Percentiles rank a stretch among this genome's conserved stretches.
phyloP scores from a whole-genome alignment of 345 rosid species.

The Psidium guajava region DNA sequence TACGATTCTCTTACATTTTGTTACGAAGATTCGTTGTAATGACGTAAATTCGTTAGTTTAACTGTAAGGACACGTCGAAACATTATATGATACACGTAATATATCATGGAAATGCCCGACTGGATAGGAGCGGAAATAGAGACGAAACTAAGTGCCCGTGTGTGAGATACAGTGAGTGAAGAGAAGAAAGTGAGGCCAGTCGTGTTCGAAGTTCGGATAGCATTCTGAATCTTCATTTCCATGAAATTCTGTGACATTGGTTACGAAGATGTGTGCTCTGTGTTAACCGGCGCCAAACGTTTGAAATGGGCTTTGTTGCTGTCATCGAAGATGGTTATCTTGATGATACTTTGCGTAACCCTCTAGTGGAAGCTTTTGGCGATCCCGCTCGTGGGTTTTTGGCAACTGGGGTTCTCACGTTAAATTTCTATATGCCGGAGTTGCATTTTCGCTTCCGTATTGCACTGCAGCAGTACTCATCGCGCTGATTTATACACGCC shows the following conservation, averaged over 20 bases:
- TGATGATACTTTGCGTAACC: neutral
- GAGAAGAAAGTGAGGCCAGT: neutral
- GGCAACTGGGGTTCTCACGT: neutral
- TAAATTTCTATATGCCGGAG: neutral
- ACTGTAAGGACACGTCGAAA: neutral
- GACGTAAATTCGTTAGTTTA: neutral
- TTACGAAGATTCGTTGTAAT: neutral
- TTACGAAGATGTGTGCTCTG: neutral
- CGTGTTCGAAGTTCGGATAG: neutral
- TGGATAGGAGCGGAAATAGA: neutral
- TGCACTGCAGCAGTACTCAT: neutral
- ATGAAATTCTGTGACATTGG: neutral
- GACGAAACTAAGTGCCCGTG: neutral
- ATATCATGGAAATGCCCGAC: neutral
- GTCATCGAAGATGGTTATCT: neutral
- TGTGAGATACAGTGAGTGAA: neutral
- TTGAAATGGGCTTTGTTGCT: neutral
- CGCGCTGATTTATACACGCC: neutral
- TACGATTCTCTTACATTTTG: neutral
- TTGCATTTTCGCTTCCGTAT: neutral
- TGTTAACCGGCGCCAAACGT: neutral
- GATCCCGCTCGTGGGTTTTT: neutral
- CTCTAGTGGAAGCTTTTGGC: neutral
- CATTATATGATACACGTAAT: neutral
- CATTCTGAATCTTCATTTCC: neutral